phyloP scores from a whole-genome alignment of 257 asterid genomes.

The Cinchona pubescens region DNA sequence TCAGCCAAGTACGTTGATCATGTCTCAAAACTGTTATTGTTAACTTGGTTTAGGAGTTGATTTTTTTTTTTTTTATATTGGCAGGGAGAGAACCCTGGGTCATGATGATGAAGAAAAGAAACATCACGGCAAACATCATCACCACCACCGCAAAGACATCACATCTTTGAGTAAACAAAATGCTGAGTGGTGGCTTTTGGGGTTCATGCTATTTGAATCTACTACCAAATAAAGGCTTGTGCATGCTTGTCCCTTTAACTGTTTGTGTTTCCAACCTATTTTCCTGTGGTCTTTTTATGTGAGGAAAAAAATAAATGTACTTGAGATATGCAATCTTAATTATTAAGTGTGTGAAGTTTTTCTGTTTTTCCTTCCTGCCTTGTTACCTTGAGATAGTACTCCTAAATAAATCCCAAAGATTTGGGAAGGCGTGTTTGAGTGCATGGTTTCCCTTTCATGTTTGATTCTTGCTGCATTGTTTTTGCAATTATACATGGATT shows the following conservation, averaged over 20 bases:
- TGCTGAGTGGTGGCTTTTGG: background rate
- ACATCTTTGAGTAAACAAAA: conserved; percentile 20
- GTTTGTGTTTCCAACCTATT: background rate
- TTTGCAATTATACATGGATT: too few species aligned
- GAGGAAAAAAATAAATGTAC: background rate
- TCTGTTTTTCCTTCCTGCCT: background rate
- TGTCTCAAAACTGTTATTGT: background rate
- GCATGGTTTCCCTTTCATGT: too few species aligned
- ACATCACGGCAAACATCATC: conserved; percentile 12
- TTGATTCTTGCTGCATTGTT: too few species aligned
- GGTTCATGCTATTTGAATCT: conserved; percentile 18
- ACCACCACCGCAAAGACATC: conserved; percentile 28
- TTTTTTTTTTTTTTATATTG: background rate
- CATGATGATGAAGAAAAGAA: conserved; percentile 27
- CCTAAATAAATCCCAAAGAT: conserved; percentile 10
- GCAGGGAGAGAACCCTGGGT: conserved; percentile 28
- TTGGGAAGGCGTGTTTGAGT: conserved; percentile 11
- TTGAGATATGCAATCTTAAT: background rate
- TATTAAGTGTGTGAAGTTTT: background rate
- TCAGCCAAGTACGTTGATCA: background rate
- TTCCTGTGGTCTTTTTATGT: background rate
- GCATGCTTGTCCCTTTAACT: conserved; percentile 1
- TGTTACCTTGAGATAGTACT: background rate
- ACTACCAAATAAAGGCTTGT: conserved; percentile 10
- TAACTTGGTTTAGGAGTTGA: background rate